A percentile compares a stretch with the other conserved stretches of the same genome.
phyloP scores from a whole-genome alignment of 148 eudicot species.

The Persicaria tinctoria region DNA sequence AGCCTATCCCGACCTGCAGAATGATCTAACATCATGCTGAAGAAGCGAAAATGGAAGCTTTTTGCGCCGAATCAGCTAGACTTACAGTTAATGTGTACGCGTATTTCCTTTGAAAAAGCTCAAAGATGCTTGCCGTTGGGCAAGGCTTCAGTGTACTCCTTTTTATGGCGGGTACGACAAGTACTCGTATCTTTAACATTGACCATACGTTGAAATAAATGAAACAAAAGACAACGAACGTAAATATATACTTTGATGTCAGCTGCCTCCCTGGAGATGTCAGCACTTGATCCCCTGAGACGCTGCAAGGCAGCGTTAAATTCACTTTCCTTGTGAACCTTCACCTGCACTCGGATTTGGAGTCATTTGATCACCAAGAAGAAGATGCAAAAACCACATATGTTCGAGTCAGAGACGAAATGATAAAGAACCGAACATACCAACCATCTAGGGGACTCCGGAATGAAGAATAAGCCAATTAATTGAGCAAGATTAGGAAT shows the following conservation, averaged over 20 bases:
- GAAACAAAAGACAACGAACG: not conserved
- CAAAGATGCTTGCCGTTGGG: slow-evolving; percentile 16
- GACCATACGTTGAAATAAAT: not conserved
- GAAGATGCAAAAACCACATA: not conserved
- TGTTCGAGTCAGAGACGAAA: not conserved
- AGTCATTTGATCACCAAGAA: not conserved
- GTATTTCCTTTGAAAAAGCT: slow-evolving; percentile 25
- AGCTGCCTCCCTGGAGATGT: slow-evolving; percentile 26
- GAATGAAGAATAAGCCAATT: slow-evolving; percentile 26
- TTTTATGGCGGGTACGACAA: not conserved
- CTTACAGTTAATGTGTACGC: slow-evolving; percentile 30
- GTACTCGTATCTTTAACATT: not conserved
- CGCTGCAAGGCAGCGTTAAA: slow-evolving; percentile 25
- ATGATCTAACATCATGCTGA: not conserved
- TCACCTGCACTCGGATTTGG: slow-evolving; percentile 15
- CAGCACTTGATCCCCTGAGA: slow-evolving; percentile 24
- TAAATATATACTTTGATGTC: slow-evolving; percentile 25
- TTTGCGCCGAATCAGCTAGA: not conserved
- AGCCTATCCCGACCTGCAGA: slow-evolving; percentile 29
- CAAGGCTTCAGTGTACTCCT: slow-evolving; percentile 24
- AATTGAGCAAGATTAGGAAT: slow-evolving; percentile 28
- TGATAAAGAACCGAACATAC: slow-evolving; percentile 15
- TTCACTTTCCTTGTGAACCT: slow-evolving; percentile 21
- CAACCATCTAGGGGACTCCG: slow-evolving; percentile 44
- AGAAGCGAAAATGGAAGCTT: not conserved